Percentiles rank a stretch among this genome's conserved stretches.
phyloP scores from a whole-genome alignment of 495 filamentous ascomycete genomes.

The Parathielavia appendiculata region DNA sequence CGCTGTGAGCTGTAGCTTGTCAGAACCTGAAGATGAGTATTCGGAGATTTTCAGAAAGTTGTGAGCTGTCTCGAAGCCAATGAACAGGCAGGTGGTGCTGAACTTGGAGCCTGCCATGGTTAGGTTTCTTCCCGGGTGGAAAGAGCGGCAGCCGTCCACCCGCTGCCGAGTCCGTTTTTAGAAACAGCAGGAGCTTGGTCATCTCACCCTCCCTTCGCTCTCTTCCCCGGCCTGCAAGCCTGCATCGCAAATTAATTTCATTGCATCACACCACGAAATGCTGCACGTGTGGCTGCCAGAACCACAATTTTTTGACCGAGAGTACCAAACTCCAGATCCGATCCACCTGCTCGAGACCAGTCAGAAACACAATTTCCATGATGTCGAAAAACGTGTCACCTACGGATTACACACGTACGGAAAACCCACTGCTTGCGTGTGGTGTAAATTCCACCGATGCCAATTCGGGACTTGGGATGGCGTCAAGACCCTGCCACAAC shows the following conservation, averaged over 20 bases:
- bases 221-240: conserved; percentile 25
- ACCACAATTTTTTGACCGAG: conserved; percentile 22
- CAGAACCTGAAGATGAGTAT: background rate
- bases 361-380: background rate
- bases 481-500: conserved; percentile 20
- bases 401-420: no score
- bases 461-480: conserved; percentile 14
- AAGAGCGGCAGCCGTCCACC: background rate
- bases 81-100: no score
- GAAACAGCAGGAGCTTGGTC: conserved; percentile 11
- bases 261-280: conserved; percentile 25
- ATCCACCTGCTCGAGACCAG: conserved; percentile 15
- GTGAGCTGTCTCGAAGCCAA: no score
- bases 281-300: conserved; percentile 29
- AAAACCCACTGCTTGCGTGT: no score
- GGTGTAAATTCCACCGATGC: no score
- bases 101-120: no score
- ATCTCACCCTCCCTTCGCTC: background rate
- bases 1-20: background rate
- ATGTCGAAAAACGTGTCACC: no score
- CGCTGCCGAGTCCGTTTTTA: conserved; percentile 17
- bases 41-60: background rate
- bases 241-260: conserved; percentile 30
- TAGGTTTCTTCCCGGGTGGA: background rate
- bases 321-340: conserved; percentile 18